These are phyloP conservation scores for Tolypocladium ovalisporum DNA, from an alignment of 2,329 filamentous ascomycete genomes.

Conservation along the genomic window DNA sequence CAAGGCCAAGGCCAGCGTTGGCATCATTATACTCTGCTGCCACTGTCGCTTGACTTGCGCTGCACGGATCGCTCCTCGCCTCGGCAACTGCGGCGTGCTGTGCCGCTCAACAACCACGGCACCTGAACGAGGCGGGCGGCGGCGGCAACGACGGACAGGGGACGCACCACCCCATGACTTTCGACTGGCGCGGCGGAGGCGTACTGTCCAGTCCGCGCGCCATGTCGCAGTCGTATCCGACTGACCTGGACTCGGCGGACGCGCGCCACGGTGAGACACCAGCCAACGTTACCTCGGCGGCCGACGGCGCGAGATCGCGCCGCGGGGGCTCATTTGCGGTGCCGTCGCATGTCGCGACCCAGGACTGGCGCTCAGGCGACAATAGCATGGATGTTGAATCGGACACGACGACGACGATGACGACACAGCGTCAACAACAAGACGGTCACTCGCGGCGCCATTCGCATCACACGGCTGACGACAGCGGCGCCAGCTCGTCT, in stretches of 20 bases:
- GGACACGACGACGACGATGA: neutral
- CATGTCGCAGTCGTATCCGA: neutral
- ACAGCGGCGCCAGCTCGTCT: slow-evolving; percentile 5
- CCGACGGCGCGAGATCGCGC: neutral
- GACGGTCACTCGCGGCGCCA: neutral
- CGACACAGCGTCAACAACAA: neutral
- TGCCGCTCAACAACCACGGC: neutral
- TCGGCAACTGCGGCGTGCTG: neutral
- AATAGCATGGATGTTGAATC: slow-evolving; percentile 1
- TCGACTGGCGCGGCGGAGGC: neutral
- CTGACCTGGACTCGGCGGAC: neutral
- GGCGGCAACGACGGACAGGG: neutral
- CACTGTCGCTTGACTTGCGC: neutral
- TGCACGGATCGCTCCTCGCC: neutral
- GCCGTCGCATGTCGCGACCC: neutral
- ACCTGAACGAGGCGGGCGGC: neutral
- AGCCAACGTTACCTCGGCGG: neutral
- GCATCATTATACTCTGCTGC: no score
- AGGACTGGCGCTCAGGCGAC: neutral
- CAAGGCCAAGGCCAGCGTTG: no score
- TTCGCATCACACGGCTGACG: neutral
- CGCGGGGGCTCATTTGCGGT: neutral
- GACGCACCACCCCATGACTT: neutral
- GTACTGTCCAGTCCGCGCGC: neutral
- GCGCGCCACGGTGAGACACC: neutral